Percentiles rank a stretch among this genome's conserved stretches.
phyloP scores from a whole-genome alignment of 352 stramenopile species.

The Phytopythium mirpurense region DNA sequence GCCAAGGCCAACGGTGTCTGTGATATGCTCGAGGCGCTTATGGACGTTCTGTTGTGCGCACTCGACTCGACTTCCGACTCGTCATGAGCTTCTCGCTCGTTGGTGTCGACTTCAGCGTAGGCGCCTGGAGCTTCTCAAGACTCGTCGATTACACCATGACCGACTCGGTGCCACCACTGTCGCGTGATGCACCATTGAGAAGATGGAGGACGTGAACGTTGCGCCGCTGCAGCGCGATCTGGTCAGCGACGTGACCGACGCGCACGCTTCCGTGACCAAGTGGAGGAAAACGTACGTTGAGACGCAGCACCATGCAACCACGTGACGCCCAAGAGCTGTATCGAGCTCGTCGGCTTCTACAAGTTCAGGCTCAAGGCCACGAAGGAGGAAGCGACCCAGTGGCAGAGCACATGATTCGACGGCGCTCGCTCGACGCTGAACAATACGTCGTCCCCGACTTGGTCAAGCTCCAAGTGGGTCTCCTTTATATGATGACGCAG shows the following conservation, averaged over 20 bases:
- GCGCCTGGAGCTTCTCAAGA: slow-evolving; percentile 94
- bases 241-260: slow-evolving; percentile 96
- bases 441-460: slow-evolving; percentile 96
- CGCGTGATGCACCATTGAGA: slow-evolving; percentile 92
- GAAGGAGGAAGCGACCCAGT: slow-evolving; percentile 92
- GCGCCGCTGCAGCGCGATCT: slow-evolving; percentile 84
- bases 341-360: slow-evolving; percentile 98
- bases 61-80: slow-evolving; percentile 94
- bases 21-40: slow-evolving; percentile 91
- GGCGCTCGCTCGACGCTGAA: slow-evolving; percentile 94
- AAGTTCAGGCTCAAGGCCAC: slow-evolving; percentile 95
- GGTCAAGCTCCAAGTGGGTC: slow-evolving; percentile 92
- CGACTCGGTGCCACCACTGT: slow-evolving; percentile 98
- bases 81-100: slow-evolving; percentile 98
- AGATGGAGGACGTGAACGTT: slow-evolving; percentile 91
- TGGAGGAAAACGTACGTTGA: slow-evolving; percentile 95
- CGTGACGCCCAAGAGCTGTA: slow-evolving; percentile 97
- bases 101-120: slow-evolving; percentile 95
- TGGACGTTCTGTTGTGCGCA: slow-evolving; percentile 96
- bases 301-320: slow-evolving; percentile 96
- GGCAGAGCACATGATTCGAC: slow-evolving; percentile 95
- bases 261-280: slow-evolving; percentile 96
- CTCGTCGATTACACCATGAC: slow-evolving; percentile 97
- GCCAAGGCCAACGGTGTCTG: slow-evolving; percentile 93
- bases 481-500: slow-evolving; percentile 94